Evolutionary conservation across 2,329 filamentous ascomycete genomes (phyloP).

Genomic region (Sclerotinia nivalis): DNA sequence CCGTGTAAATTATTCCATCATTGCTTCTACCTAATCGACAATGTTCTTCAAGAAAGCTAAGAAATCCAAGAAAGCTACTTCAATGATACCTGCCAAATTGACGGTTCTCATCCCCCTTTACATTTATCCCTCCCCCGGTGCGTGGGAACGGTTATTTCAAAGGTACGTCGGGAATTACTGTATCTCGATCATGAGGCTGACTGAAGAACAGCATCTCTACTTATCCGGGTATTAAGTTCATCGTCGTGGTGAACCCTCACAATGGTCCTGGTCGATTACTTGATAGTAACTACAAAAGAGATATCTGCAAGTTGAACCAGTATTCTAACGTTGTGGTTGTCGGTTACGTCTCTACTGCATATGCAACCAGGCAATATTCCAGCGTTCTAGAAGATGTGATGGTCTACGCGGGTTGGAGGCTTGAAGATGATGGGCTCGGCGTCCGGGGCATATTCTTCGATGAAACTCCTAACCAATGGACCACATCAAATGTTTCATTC

Average conservation of each 20-base stretch:
- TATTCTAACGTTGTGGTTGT: conserved; percentile 43
- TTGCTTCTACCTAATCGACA: background rate
- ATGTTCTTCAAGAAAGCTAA: conserved; percentile 11
- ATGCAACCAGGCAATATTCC: conserved; percentile 32
- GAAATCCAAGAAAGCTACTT: background rate
- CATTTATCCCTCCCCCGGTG: conserved; percentile 30
- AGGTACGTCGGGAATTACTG: conserved; percentile 23
- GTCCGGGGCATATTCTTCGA: conserved; percentile 31
- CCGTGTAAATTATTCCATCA: background rate
- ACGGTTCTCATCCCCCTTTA: conserved; percentile 34
- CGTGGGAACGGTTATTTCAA: conserved; percentile 30
- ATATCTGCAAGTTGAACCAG: conserved; percentile 42
- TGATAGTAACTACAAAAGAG: conserved; percentile 41
- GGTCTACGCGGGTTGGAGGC: conserved; percentile 27
- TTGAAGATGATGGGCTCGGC: conserved; percentile 22
- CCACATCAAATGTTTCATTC: conserved; percentile 20
- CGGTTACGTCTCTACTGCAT: conserved; percentile 45
- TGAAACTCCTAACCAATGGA: conserved; percentile 28
- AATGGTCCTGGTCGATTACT: conserved; percentile 42
- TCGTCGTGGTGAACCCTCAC: conserved; percentile 36
- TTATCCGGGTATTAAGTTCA: conserved; percentile 33
- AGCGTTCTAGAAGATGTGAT: conserved; percentile 24
- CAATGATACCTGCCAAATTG: conserved; percentile 17
- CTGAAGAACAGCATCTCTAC: conserved; percentile 23
- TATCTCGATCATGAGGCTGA: conserved; percentile 17